phyloP scores from a whole-genome alignment of 805 yeast genomes.

The Yarrowia phangngaensis region DNA sequence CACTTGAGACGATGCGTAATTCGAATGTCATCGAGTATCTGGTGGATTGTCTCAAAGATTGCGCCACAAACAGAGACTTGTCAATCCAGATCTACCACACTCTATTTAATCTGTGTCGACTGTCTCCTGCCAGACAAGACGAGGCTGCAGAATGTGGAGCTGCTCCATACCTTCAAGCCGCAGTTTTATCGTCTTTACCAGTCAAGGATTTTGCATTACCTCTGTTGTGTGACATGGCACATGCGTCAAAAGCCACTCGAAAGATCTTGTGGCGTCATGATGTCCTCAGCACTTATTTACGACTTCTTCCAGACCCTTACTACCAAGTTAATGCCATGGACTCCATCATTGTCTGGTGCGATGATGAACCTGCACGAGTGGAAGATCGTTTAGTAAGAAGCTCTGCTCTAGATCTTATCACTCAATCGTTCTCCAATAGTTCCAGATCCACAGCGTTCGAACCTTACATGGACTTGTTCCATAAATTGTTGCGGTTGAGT shows the following conservation, averaged over 20 bases:
- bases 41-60: slow-evolving; percentile 37
- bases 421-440: slow-evolving; percentile 9
- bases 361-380: slow-evolving; percentile 33
- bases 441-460: slow-evolving; percentile 8
- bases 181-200: slow-evolving; percentile 44
- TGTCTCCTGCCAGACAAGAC: slow-evolving; percentile 46
- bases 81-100: slow-evolving; percentile 48
- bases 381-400: slow-evolving; percentile 28
- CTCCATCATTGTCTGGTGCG: slow-evolving; percentile 43
- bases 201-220: slow-evolving; percentile 54
- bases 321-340: slow-evolving; percentile 58
- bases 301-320: slow-evolving; percentile 48
- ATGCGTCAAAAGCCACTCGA: slow-evolving; percentile 45
- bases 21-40: slow-evolving; percentile 47
- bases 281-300: slow-evolving; percentile 42
- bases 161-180: slow-evolving; percentile 45
- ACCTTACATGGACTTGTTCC: slow-evolving; percentile 14
- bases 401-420: slow-evolving; percentile 25
- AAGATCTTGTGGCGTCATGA: slow-evolving; percentile 41
- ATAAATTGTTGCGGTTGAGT: not conserved
- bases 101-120: slow-evolving; percentile 50
- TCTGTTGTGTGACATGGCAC: slow-evolving; percentile 50
- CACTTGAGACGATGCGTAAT: slow-evolving; percentile 35
- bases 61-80: slow-evolving; percentile 38
- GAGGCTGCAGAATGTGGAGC: slow-evolving; percentile 49